A percentile compares a stretch with the other conserved stretches of the same genome.
Evolutionary conservation across 2,329 filamentous ascomycete species (phyloP).

Genomic region (Fusarium sp.): DNA sequence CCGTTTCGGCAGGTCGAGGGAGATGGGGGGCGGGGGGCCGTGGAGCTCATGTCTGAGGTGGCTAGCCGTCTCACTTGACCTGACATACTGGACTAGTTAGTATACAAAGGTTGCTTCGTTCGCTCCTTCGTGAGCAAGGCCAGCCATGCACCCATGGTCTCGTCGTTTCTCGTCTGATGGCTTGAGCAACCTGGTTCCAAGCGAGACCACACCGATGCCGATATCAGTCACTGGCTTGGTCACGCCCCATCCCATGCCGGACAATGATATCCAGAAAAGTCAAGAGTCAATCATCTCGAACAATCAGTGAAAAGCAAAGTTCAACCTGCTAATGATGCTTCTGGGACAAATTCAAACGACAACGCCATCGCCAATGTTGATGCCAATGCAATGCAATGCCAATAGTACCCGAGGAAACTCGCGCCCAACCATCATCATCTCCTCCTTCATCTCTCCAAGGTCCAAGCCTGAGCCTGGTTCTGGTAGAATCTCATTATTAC

Average conservation of each 20-base stretch:
- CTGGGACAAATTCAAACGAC: slow-evolving; percentile 13
- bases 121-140: background rate
- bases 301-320: background rate
- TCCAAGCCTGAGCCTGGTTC: background rate
- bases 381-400: slow-evolving; percentile 26
- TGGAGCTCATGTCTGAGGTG: background rate
- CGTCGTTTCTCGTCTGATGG: background rate
- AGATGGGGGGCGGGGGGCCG: slow-evolving; percentile 12
- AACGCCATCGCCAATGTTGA: slow-evolving; percentile 30
- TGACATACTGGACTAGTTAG: slow-evolving; percentile 3
- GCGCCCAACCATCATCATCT: slow-evolving; percentile 13
- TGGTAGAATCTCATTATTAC: background rate
- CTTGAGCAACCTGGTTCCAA: background rate
- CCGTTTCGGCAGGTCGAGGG: slow-evolving; percentile 35
- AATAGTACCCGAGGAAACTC: slow-evolving; percentile 10
- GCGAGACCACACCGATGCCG: background rate
- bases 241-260: background rate
- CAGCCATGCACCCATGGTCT: background rate
- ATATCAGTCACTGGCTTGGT: background rate
- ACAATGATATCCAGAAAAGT: background rate
- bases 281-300: background rate
- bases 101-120: background rate
- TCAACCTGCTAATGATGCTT: background rate
- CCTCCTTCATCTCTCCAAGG: background rate
- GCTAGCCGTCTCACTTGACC: background rate